These are phyloP conservation scores for Volvariella volvacea DNA, from an alignment of 1,284 basidiomycete species.

Conservation along the genomic window DNA sequence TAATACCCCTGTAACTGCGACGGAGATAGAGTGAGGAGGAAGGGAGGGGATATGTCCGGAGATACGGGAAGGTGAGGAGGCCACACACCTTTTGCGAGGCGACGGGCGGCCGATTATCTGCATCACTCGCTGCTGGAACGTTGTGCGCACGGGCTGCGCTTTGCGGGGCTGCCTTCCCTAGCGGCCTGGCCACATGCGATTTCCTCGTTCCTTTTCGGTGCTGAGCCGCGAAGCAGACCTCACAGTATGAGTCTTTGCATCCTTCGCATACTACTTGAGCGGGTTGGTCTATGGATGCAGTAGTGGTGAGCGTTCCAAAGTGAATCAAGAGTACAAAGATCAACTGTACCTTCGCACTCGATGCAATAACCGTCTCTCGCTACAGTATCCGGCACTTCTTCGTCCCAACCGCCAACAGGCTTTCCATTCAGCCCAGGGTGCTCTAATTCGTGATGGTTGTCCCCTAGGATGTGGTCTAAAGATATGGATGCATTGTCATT, in stretches of 20 bases:
- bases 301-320: neutral
- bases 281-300: slow-evolving; percentile 57
- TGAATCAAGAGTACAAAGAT: slow-evolving; percentile 5
- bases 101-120: too few species aligned
- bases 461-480: slow-evolving; percentile 58
- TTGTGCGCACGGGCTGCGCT: too few species aligned
- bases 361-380: slow-evolving; percentile 64
- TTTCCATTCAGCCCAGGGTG: slow-evolving; percentile 35
- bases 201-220: slow-evolving; percentile 75
- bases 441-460: slow-evolving; percentile 53
- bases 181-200: slow-evolving; percentile 47
- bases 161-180: slow-evolving; percentile 18
- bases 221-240: slow-evolving; percentile 77
- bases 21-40: too few species aligned
- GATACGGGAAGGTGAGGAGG: too few species aligned
- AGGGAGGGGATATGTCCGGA: too few species aligned
- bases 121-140: too few species aligned
- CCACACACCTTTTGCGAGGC: too few species aligned
- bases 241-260: slow-evolving; percentile 68
- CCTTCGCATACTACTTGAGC: slow-evolving; percentile 65
- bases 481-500: slow-evolving; percentile 35
- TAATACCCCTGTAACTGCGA: slow-evolving; percentile 6
- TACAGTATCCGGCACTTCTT: slow-evolving; percentile 44
- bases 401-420: slow-evolving; percentile 53
- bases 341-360: slow-evolving; percentile 70